These are phyloP conservation scores for Metroxylon sagu DNA, from an alignment of 176 grass and related monocot genomes.

Conservation along the genomic window DNA sequence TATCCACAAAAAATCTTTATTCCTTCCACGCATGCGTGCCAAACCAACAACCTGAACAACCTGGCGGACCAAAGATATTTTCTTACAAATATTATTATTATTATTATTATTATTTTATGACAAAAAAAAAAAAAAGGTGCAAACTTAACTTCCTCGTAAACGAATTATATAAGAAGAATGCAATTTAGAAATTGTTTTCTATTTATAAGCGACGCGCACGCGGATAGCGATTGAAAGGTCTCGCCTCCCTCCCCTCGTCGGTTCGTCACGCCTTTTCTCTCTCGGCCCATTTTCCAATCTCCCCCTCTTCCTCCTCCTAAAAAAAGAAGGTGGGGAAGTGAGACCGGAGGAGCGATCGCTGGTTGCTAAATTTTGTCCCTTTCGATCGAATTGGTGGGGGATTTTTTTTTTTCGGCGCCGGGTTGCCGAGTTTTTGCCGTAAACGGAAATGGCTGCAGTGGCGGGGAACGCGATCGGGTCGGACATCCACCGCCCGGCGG, in stretches of 20 bases:
- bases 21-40: conserved; percentile 13
- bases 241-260: conserved; percentile 1
- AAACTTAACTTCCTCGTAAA: no score
- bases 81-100: no score
- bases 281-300: not conserved
- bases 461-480: conserved; percentile 34
- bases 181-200: not conserved
- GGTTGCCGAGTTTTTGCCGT: not conserved
- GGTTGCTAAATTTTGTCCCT: not conserved
- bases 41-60: conserved; percentile 23
- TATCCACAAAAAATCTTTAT: no score
- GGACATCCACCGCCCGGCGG: not conserved
- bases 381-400: conserved; percentile 10
- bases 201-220: not conserved
- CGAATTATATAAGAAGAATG: not conserved
- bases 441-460: conserved; percentile 62
- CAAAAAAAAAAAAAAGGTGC: no score
- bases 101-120: not conserved
- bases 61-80: conserved; percentile 21
- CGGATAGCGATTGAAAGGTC: not conserved
- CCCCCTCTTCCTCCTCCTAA: no score
- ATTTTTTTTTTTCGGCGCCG: not conserved
- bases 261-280: conserved; percentile 13
- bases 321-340: no score
- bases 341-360: no score